Evolutionary conservation across 2,329 filamentous ascomycete genomes (phyloP), one percentile per base, ranked within the genome.

Genomic region (Colletotrichum sp.): DNA sequence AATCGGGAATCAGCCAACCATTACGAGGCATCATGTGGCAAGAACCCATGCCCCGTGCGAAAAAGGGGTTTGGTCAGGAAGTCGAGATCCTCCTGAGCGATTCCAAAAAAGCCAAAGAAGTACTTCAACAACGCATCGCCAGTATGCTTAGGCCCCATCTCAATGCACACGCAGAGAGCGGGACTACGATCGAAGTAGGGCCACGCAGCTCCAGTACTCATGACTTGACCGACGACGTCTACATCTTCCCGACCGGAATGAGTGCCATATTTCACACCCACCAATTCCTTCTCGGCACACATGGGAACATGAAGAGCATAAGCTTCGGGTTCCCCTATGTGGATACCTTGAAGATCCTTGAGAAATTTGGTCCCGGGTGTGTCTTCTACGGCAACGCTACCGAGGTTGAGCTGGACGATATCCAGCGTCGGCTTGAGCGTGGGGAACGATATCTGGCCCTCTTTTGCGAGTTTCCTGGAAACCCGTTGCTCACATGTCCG

Each of bases 291-390:
- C 87, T 96, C 77, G 86, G 88, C 67, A 89, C 91, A 1, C 91
- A 93, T 34, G 92, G 92, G 4, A 86, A 88, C 8, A 82, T 91
- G 75, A 94, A 95, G 84, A 98, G 95, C 84, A 92, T 99, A 81
- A 96, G 94, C 81, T 98, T 95, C 81, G 96, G 96, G 18, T 99
- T 99, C 80, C 96, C 97, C 0, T 99, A 99, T 80, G 95, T 98
- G 68, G 97, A 99, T 84, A 98, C 97, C 0, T 89, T 99, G 70
- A 99, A 99, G 84, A 95, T 98, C 65, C 88, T 98, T 4, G 89
- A 99, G 83, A 99, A 99, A 84, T 99, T 98, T 84, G 96, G 96
- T 0, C 94, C 96, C 0, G 96, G 96, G 1, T 96, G 94, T 75
- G 84, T 93, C 5, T 98, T 99, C 82, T 98, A 98, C 84, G 96